Base-by-base conservation (phyloP, 2,329 filamentous ascomycete genomes). In the Chrysoporthe cubensis region DNA sequence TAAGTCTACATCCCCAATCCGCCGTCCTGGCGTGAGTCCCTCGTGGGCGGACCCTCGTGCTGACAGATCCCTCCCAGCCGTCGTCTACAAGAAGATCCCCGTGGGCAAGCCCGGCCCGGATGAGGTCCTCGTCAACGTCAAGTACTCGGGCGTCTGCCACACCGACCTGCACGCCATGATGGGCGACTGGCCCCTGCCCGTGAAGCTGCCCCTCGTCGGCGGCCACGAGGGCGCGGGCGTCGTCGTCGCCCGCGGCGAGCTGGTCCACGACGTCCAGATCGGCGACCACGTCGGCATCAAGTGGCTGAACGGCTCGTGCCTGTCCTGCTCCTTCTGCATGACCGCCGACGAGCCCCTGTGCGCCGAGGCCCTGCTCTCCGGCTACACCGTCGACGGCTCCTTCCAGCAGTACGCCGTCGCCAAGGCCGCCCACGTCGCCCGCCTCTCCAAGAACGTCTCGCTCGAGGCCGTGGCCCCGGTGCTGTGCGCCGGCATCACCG, bases 121-220 rank as follows among this genome's bases (percentile, higher is more conserved):
- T 82, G 92, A 97, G 81, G 92, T 97, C 73, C 91, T 97, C 66
- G 87, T 97, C 44, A 96, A 93, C 79, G 92, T 96, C 69, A 97
- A 96, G 83, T 93, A 96, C 80, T 93, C 92, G 0, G 89, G 87
- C 50, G 90, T 86, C 40, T 83, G 85, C 66, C 88, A 96, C 84
- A 96, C 93, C 50, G 93, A 96, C 79, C 85, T 85, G 60, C 85
- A 88, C 78, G 93, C 92, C 74, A 86, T 95, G 80, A 91, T 92
- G 71, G 94, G 93, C 66, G 93, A 97, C 82, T 97, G 94, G 93
- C 93, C 94, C 63, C 80, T 97, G 64, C 79, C 84, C n/a, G 87
- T 87, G 75, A 97, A 96, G 83, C 82, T 94, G 71, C 93, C 93
- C 50, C 87, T 97, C 11, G 90, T 97, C 66, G 94, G 94, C 76